Conservation (phyloP, 805 yeast species). For the Wickerhamomyces kurtzmanii region DNA sequence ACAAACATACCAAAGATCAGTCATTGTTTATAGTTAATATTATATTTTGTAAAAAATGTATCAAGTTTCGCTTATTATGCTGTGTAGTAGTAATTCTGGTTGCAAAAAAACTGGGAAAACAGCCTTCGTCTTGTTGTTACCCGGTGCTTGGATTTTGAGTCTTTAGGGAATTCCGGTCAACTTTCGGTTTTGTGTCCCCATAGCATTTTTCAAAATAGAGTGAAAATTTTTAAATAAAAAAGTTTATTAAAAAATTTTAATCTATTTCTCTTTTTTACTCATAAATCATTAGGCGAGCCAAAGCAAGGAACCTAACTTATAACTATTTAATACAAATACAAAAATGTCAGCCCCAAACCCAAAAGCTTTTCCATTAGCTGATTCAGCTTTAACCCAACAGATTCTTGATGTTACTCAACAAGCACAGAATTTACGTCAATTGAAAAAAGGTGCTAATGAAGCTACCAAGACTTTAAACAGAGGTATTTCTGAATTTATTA, state of each 20-base stretch:
- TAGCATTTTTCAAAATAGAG: too few relatives aligned
- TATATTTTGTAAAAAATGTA: too few relatives aligned
- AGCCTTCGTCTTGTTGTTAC: too few relatives aligned
- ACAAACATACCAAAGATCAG: conserved; percentile 70
- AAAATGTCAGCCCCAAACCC: conserved; percentile 88
- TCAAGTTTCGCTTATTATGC: too few relatives aligned
- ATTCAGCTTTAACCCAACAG: conserved; percentile 90
- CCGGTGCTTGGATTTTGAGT: too few relatives aligned
- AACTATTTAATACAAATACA: conserved; percentile 1
- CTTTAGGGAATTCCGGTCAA: too few relatives aligned
- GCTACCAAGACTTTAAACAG: conserved; percentile 98
- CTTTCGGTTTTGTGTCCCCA: too few relatives aligned
- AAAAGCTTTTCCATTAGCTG: conserved; percentile 98
- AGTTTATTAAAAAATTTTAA: not conserved
- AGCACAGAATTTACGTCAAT: conserved; percentile 94
- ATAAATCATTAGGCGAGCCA: conserved; percentile 1
- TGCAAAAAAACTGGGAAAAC: too few relatives aligned
- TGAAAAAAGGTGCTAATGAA: conserved; percentile 99
- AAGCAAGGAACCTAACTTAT: conserved; percentile 36
- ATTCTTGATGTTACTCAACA: conserved; percentile 97
- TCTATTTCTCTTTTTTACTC: not conserved
- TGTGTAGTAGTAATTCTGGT: too few relatives aligned
- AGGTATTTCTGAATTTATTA: conserved; percentile 98
- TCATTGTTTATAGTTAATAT: too few relatives aligned
- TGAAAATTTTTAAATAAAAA: not conserved